Evolutionary conservation across 1,139 yeast genomes (phyloP), one percentile per base, ranked within the genome.

Genomic region (Nakaseomyces glabratus): DNA sequence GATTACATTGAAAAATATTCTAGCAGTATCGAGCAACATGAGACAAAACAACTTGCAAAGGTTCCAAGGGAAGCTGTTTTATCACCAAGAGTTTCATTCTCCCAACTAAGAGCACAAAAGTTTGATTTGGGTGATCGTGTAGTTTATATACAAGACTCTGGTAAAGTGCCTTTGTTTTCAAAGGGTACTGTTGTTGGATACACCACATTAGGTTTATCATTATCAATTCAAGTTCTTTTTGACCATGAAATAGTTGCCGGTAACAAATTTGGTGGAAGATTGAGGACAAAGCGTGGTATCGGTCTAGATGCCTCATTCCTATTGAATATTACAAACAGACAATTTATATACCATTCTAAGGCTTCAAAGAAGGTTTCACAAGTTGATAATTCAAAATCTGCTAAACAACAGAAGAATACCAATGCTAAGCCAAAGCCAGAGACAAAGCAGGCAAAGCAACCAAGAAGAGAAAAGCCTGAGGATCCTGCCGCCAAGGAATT

Each of bases 121-220:
- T 93, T 90, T 53, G 71, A 71, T 24, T 66, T 93, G 24, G 98
- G 98, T 48, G 97, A 90, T 52, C 73, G 98, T 41, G 84, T 93
- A 24, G 73, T 82, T 21, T 86, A 84, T 48, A 82, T 86, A 18
- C 80, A 82, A 51, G 85, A 79, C 49, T 77, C 82, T 24, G 97
- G 97, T 39, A 86, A 85, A 52, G 95, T 88, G 11, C 95, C 96
- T 22, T 62, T 78, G 39, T 84, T 81, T 52, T 71, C 86, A 15
- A 80, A 82, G 49, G 99, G 99, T 55, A 86, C 96, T 1, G 94
- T 90, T 37, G 81, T 82, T 35, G 86, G 90, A 4, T 76, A 82
- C 45, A 73, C 73, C 31, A 73, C 85, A 20, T 59, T 70, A 36
- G 84, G 84, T 1, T 65, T 73, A 24, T 58, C 54, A 34, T 58